Conservation (phyloP, 2,329 filamentous ascomycete species). For the Plenodomus biglobosus region DNA sequence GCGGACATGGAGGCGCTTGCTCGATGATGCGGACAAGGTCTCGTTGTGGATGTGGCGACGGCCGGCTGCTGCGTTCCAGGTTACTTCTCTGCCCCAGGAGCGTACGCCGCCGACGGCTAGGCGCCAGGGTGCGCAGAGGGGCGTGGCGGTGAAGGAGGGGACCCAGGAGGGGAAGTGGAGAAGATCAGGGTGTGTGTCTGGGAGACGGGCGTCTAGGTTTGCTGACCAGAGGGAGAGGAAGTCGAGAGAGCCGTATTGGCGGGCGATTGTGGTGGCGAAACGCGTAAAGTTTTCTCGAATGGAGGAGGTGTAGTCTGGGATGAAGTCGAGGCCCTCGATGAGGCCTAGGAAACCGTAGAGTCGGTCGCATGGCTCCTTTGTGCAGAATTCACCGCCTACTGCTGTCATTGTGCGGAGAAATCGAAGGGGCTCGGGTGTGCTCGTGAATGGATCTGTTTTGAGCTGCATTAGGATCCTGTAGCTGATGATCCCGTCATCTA, state of each 20-base stretch:
- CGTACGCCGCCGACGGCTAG: constrained; percentile 8
- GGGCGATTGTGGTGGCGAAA: constrained; percentile 12
- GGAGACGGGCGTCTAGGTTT: constrained; percentile 16
- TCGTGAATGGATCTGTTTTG: constrained; percentile 11
- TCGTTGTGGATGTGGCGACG: constrained; percentile 9
- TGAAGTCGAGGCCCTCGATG: constrained; percentile 10
- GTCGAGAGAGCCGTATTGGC: constrained; percentile 11
- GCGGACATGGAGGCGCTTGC: constrained; percentile 10
- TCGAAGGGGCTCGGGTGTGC: constrained; percentile 9
- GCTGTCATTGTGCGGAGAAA: constrained; percentile 15
- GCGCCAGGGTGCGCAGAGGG: constrained; percentile 11
- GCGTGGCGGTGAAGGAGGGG: constrained; percentile 32
- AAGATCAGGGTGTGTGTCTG: constrained; percentile 29
- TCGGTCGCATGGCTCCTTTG: constrained; percentile 7
- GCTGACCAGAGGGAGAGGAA: constrained; percentile 17
- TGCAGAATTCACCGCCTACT: constrained; percentile 8
- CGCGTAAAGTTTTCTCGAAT: constrained; percentile 11
- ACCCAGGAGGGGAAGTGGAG: constrained; percentile 36
- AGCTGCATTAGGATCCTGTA: constrained; percentile 16
- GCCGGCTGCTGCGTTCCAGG: constrained; percentile 14
- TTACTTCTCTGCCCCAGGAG: not conserved
- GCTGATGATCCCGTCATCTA: not conserved
- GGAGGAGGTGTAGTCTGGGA: constrained; percentile 13
- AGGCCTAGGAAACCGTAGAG: constrained; percentile 17
- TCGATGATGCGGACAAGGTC: not conserved